Evolutionary conservation across 2,329 filamentous ascomycete species (phyloP).

Genomic region (Furcasterigmium sp.): DNA sequence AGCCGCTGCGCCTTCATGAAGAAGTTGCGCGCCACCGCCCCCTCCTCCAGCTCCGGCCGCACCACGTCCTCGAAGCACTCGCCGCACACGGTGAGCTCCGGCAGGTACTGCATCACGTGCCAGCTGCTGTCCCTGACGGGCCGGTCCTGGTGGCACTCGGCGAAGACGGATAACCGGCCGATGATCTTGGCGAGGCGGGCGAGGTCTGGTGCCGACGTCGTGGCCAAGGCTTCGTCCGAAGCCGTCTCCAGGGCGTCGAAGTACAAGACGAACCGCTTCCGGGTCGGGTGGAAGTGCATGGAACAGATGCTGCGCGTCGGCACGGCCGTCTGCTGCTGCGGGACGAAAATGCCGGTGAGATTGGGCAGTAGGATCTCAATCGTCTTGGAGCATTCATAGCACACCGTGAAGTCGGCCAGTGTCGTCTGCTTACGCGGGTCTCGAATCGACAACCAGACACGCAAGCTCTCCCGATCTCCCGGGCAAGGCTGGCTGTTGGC

Average conservation of each 20-base stretch:
- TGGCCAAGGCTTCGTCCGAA: conserved; percentile 44
- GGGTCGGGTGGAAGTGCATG: conserved; percentile 53
- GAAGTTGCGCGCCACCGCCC: conserved; percentile 60
- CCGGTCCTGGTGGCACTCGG: conserved; percentile 63
- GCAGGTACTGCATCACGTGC: conserved; percentile 72
- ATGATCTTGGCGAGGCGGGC: conserved; percentile 60
- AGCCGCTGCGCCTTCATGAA: conserved; percentile 54
- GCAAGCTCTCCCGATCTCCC: conserved; percentile 46
- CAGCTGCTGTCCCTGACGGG: conserved; percentile 59
- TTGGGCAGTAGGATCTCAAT: conserved; percentile 70
- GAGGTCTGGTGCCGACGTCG: conserved; percentile 47
- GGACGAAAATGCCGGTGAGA: conserved; percentile 61
- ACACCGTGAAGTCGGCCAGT: conserved; percentile 69
- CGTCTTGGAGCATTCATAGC: conserved; percentile 66
- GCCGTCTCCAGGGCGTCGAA: conserved; percentile 56
- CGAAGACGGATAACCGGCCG: conserved; percentile 48
- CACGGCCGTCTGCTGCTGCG: conserved; percentile 39
- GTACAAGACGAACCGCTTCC: conserved; percentile 51
- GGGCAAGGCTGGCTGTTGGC: conserved; percentile 48
- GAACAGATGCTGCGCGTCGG: conserved; percentile 57
- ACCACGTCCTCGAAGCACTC: conserved; percentile 81
- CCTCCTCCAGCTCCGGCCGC: conserved; percentile 55
- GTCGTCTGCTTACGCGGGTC: conserved; percentile 61
- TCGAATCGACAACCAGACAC: conserved; percentile 71
- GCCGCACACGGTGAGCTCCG: conserved; percentile 77